These are phyloP conservation scores for Gossypioides kirkii DNA, from an alignment of 345 rosid genomes.

Conservation along the genomic window DNA sequence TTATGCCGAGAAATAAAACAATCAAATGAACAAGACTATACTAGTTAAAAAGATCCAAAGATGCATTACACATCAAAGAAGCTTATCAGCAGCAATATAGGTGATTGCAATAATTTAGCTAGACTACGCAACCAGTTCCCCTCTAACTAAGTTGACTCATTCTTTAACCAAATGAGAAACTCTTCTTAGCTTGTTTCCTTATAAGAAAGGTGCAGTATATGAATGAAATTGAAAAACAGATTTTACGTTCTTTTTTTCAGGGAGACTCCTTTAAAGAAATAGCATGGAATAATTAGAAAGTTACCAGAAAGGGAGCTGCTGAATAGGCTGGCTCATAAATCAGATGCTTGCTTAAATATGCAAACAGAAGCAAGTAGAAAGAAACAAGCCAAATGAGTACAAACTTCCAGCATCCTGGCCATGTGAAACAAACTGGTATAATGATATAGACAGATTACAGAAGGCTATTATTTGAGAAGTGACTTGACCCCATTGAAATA, in stretches of 20 bases:
- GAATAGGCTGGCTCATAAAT: neutral
- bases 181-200: neutral
- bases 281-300: neutral
- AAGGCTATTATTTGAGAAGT: neutral
- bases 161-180: constrained; percentile 6
- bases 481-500: neutral
- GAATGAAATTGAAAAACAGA: no score
- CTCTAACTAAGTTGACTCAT: neutral
- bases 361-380: neutral
- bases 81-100: neutral
- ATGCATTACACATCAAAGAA: neutral
- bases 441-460: neutral
- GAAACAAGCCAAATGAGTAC: neutral
- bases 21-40: neutral
- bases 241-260: neutral
- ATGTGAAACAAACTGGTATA: neutral
- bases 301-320: neutral
- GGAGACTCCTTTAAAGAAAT: neutral
- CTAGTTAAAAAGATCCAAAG: neutral
- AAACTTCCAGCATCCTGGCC: neutral
- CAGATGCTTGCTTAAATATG: neutral
- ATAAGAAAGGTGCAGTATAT: neutral
- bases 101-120: neutral
- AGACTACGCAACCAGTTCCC: neutral
- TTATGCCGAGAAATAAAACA: neutral